These are phyloP conservation scores for Hericium alpestre DNA, from an alignment of 768 basidiomycete genomes.

Conservation along the genomic window DNA sequence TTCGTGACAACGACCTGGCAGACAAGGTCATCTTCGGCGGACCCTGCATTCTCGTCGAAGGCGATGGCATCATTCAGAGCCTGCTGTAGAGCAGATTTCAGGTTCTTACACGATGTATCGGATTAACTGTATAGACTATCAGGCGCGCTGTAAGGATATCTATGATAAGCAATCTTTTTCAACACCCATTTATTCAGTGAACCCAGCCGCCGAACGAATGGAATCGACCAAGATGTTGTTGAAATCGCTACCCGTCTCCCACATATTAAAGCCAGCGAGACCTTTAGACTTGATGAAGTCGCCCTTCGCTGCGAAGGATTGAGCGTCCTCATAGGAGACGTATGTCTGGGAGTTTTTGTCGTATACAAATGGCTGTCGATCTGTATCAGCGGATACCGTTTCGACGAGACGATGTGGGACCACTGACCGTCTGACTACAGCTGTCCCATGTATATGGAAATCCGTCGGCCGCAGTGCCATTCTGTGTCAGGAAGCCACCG, in stretches of 20 bases:
- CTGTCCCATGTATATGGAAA: slow-evolving; percentile 46
- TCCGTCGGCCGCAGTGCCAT: slow-evolving; percentile 31
- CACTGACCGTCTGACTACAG: slow-evolving; percentile 64
- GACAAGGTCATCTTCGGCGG: slow-evolving; percentile 73
- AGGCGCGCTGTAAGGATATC: background rate
- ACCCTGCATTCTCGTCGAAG: slow-evolving; percentile 72
- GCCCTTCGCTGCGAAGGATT: slow-evolving; percentile 54
- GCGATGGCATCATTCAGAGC: slow-evolving; percentile 39
- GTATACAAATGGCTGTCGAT: slow-evolving; percentile 54
- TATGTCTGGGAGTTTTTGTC: slow-evolving; percentile 38
- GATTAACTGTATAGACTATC: background rate
- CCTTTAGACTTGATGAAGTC: slow-evolving; percentile 40
- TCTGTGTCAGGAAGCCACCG: slow-evolving; percentile 40
- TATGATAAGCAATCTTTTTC: background rate
- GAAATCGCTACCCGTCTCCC: slow-evolving; percentile 61
- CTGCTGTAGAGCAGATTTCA: background rate
- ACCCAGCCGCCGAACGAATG: slow-evolving; percentile 22
- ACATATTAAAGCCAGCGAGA: slow-evolving; percentile 59
- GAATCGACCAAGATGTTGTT: slow-evolving; percentile 50
- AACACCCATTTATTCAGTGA: background rate
- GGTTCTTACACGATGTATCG: background rate
- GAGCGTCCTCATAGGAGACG: slow-evolving; percentile 55
- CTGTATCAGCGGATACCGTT: background rate
- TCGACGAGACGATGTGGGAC: background rate
- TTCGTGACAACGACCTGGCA: slow-evolving; percentile 51